Percentiles rank a stretch among this genome's conserved stretches.
phyloP scores from a whole-genome alignment of 495 filamentous ascomycete genomes.

The Xylaria venustula region DNA sequence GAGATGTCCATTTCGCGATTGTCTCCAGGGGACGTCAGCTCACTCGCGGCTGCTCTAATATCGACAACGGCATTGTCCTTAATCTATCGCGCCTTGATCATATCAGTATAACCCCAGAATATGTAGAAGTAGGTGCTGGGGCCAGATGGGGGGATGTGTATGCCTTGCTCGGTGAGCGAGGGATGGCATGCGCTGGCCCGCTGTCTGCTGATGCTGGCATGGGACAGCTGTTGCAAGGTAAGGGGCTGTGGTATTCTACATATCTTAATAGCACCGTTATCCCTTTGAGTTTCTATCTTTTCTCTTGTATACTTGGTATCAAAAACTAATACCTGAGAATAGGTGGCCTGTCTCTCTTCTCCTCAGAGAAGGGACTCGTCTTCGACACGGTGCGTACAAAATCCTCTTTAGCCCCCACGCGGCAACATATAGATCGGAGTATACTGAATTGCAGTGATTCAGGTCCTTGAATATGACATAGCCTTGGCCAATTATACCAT shows the following conservation, averaged over 20 bases:
- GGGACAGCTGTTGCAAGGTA: constrained; percentile 48
- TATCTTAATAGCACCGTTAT: too few species aligned
- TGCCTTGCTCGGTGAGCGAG: constrained; percentile 34
- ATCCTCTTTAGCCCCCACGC: too few species aligned
- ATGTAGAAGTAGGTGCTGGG: constrained; percentile 35
- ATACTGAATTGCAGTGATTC: too few species aligned
- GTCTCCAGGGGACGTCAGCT: neutral
- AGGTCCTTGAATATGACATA: constrained; percentile 41
- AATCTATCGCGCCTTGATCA: constrained; percentile 43
- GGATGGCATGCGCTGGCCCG: constrained; percentile 44
- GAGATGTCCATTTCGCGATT: neutral
- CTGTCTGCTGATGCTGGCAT: constrained; percentile 51
- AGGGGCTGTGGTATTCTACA: too few species aligned
- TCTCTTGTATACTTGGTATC: too few species aligned
- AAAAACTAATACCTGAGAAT: too few species aligned
- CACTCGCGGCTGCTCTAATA: constrained; percentile 33
- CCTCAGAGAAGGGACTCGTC: constrained; percentile 35
- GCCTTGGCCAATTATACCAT: constrained; percentile 46
- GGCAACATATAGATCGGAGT: too few species aligned
- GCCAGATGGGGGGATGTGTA: constrained; percentile 51
- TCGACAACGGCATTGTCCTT: constrained; percentile 50
- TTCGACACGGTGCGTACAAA: constrained; percentile 31
- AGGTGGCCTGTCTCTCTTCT: constrained; percentile 43
- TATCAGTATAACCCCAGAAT: too few species aligned
- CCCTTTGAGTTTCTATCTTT: too few species aligned